Percentiles rank a stretch among this genome's conserved stretches.
phyloP scores from a whole-genome alignment of 1,284 basidiomycete species.

The Cryptococcus sp. region DNA sequence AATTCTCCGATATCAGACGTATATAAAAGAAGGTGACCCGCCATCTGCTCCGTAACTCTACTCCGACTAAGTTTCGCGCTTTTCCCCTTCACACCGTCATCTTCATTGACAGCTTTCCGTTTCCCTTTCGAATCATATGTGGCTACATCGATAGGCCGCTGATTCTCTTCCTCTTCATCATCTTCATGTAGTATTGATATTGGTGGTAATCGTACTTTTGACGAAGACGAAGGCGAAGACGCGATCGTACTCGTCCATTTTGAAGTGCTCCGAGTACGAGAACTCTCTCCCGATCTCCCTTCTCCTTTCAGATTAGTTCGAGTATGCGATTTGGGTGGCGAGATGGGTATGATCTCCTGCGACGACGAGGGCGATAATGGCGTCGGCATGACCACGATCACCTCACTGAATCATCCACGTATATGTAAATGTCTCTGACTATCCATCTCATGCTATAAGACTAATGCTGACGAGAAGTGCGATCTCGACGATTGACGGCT shows the following conservation, averaged over 20 bases:
- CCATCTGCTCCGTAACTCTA: constrained; percentile 38
- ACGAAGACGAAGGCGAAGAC: too few species aligned
- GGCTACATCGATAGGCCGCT: too few species aligned
- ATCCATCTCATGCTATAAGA: neutral
- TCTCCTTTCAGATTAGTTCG: neutral
- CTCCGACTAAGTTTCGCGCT: constrained; percentile 15
- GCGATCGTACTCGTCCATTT: too few species aligned
- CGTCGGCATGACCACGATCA: constrained; percentile 18
- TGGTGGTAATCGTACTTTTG: neutral
- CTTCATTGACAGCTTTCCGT: constrained; percentile 15
- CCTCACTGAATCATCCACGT: neutral
- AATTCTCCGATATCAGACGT: neutral
- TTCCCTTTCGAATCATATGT: constrained; percentile 16
- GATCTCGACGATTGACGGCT: neutral
- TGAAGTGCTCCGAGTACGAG: neutral
- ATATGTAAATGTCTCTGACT: neutral
- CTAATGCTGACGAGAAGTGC: neutral
- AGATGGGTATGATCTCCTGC: constrained; percentile 42
- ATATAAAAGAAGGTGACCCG: constrained; percentile 2
- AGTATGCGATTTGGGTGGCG: constrained; percentile 25
- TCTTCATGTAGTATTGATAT: neutral
- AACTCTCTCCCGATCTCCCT: neutral
- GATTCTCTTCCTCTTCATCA: constrained; percentile 5
- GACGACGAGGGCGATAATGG: constrained; percentile 38
- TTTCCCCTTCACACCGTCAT: constrained; percentile 8